Conservation (phyloP, 2,329 filamentous ascomycete genomes). For the Verruconis gallopava region DNA sequence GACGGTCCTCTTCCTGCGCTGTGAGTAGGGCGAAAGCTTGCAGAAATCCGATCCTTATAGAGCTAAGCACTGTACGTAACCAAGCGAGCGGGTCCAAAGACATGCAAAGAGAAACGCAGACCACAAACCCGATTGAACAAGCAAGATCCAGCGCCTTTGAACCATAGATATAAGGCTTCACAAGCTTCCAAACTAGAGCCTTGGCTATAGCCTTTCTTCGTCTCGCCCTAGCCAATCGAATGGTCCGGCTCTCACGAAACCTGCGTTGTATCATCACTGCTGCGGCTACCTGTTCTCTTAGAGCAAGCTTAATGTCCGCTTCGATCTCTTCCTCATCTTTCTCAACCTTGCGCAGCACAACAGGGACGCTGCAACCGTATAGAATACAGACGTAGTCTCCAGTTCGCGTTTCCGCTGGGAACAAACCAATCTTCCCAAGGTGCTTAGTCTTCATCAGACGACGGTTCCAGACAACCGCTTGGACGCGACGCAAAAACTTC, state of each 20-base stretch:
- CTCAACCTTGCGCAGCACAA: slow-evolving; percentile 1
- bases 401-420: neutral
- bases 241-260: neutral
- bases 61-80: too few species aligned
- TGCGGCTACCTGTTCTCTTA: neutral
- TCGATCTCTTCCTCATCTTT: slow-evolving; percentile 5
- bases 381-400: slow-evolving; percentile 4
- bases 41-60: too few species aligned
- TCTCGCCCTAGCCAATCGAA: too few species aligned
- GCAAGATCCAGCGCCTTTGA: too few species aligned
- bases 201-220: too few species aligned
- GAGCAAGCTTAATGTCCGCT: neutral
- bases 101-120: too few species aligned
- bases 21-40: too few species aligned
- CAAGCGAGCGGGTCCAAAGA: too few species aligned
- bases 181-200: too few species aligned
- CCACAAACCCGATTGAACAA: too few species aligned
- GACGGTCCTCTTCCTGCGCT: too few species aligned
- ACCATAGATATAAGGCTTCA: too few species aligned
- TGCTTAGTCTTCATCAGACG: neutral
- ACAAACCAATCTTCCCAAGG: neutral
- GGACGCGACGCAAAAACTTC: slow-evolving; percentile 1
- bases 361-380: slow-evolving; percentile 5
- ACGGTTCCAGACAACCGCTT: slow-evolving; percentile 1
- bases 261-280: neutral